These are phyloP conservation scores for Lycium ferocissimum DNA, from an alignment of 257 asterid species.

Conservation along the genomic window DNA sequence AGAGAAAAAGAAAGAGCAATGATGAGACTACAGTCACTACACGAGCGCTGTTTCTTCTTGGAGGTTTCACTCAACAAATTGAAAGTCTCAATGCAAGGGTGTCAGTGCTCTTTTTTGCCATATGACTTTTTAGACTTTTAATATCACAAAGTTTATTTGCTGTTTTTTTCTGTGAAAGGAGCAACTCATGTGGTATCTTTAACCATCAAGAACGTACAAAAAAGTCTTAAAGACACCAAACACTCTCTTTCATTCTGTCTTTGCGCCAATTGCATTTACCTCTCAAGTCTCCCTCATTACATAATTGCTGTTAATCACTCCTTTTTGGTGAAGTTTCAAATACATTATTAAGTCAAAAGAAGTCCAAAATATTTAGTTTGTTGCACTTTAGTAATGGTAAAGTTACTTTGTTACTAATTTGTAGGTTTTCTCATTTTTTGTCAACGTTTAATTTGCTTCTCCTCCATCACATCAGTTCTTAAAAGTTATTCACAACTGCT, in stretches of 20 bases:
- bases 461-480: not conserved
- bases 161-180: not conserved
- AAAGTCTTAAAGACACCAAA: not conserved
- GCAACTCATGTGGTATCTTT: slow-evolving; percentile 14
- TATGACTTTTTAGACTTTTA: not conserved
- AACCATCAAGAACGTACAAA: not conserved
- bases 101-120: not conserved
- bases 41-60: slow-evolving; percentile 24
- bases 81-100: not conserved
- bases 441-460: not conserved
- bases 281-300: not conserved
- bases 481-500: not conserved
- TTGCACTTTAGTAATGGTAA: too few species aligned
- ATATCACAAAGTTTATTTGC: not conserved
- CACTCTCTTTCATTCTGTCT: not conserved
- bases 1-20: not conserved
- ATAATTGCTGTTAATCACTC: not conserved
- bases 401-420: not conserved
- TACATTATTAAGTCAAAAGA: not conserved
- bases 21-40: slow-evolving; percentile 14
- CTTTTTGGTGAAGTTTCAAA: not conserved
- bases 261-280: slow-evolving; percentile 1
- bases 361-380: not conserved
- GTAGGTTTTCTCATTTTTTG: not conserved
- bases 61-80: not conserved